Evolutionary conservation across 208 protist genomes (phyloP).

Genomic region (Balamuthia mandrillaris): DNA sequence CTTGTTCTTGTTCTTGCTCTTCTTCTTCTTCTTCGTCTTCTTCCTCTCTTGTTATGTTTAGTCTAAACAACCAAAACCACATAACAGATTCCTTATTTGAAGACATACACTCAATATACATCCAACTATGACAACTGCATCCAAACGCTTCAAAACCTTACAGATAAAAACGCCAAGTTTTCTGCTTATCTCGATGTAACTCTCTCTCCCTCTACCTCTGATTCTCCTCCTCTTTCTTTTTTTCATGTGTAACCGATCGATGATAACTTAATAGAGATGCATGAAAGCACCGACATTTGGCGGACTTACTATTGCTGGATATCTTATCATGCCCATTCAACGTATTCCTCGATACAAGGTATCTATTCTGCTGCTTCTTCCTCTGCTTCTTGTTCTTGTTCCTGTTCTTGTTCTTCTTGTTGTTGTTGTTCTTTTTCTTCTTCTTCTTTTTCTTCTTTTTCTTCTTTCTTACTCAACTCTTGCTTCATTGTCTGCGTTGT

Average conservation of each 20-base stretch:
- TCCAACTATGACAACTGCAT: background rate
- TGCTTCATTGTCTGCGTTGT: too few species aligned
- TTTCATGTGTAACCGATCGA: background rate
- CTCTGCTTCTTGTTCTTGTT: background rate
- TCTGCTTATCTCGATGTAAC: background rate
- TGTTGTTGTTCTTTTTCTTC: background rate
- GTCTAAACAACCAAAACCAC: background rate
- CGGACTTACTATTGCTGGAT: background rate
- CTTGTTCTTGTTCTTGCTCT: background rate
- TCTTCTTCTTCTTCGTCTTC: background rate
- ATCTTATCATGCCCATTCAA: constrained; percentile 7
- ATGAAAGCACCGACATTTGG: background rate
- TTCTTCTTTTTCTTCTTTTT: background rate
- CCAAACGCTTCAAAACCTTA: background rate
- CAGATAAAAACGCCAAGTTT: background rate
- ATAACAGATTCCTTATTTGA: background rate
- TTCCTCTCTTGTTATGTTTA: background rate
- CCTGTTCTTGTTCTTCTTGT: background rate
- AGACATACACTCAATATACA: background rate
- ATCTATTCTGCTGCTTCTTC: background rate
- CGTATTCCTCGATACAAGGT: background rate
- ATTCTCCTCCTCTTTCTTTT: background rate
- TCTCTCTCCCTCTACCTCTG: background rate
- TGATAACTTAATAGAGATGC: background rate
- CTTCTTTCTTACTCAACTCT: background rate